Conservation (phyloP, 2,329 filamentous ascomycete genomes). For the Stemphylium beticola region DNA sequence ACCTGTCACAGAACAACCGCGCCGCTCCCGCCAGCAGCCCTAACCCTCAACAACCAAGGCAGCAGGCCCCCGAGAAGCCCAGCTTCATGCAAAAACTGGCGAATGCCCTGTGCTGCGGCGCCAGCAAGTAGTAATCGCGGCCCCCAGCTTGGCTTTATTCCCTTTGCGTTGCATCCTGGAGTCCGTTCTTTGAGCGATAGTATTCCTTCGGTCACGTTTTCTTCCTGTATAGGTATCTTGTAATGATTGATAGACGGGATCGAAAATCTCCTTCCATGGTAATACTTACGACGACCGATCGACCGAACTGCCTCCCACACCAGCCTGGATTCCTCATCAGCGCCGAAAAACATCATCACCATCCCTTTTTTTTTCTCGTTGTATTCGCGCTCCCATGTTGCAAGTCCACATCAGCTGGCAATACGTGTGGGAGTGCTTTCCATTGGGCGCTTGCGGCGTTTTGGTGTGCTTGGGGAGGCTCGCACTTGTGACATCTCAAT, state of each 20-base stretch:
- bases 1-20: conserved; percentile 71
- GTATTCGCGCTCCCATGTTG: conserved; percentile 26
- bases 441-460: conserved; percentile 38
- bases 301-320: conserved; percentile 27
- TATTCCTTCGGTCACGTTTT: conserved; percentile 37
- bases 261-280: conserved; percentile 45
- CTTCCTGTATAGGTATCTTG: conserved; percentile 50
- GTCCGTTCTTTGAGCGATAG: conserved; percentile 44
- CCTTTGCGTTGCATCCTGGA: conserved; percentile 43
- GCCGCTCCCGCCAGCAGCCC: conserved; percentile 54
- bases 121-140: conserved; percentile 36
- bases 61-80: conserved; percentile 68
- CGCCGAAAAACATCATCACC: conserved; percentile 18
- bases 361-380: conserved; percentile 29
- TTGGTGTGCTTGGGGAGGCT: conserved; percentile 23
- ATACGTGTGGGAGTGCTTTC: conserved; percentile 30
- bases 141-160: conserved; percentile 24
- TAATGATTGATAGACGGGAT: conserved; percentile 51
- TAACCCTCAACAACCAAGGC: conserved; percentile 60
- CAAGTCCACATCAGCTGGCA: conserved; percentile 26
- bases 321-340: conserved; percentile 36
- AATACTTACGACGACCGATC: conserved; percentile 43
- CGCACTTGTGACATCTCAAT: conserved; percentile 33
- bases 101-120: conserved; percentile 86
- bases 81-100: conserved; percentile 90